Evolutionary conservation across 345 rosid species (phyloP), one percentile per base, ranked within the genome.

Genomic region (Raphanus sativus): DNA sequence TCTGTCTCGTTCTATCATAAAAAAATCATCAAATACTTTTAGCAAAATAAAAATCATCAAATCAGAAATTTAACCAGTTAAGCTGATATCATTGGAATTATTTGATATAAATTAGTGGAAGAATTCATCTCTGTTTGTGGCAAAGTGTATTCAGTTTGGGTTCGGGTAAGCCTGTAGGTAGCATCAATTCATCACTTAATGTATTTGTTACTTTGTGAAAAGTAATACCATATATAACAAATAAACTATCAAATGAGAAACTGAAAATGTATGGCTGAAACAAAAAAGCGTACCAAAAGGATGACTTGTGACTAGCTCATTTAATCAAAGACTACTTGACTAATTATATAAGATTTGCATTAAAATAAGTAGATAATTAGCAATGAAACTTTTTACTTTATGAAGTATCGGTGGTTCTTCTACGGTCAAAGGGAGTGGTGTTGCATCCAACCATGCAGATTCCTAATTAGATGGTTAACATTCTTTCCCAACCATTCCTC

Each of bases 391-490:
- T 60, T 29, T 50, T 50, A 26, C 70, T 62, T 76, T 76, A 62
- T 48, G 21, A 69, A 54, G 70, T 77, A 56, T 28, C 0, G 26
- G 65, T 62, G 75, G 80, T 38, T 70, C 65, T 26, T 77, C 34
- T 70, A 28, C 2, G 70, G 80, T 77, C 80, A 77, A 77, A 77
- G 65, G 59, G 61, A 63, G 25, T 70, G 75, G 70, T 77, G 70
- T 77, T 77, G 65, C 70, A 70, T 70, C 75, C 80, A 77, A 77
- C 80, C 74, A 70, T 70, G 48, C 65, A 77, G 80, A 77, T 77
- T 77, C 80, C 75, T 62, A 40, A 77, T 77, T 77, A 70, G 30
- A 70, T 42, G 80, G 80, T 77, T 70, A 63, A 77, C 64, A 70
- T 38, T 70, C 16, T 58, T 36, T 55, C 75, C 70, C 45, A 69